Conservation (phyloP, 495 filamentous ascomycete species). For the Annulohypoxylon bovei region DNA sequence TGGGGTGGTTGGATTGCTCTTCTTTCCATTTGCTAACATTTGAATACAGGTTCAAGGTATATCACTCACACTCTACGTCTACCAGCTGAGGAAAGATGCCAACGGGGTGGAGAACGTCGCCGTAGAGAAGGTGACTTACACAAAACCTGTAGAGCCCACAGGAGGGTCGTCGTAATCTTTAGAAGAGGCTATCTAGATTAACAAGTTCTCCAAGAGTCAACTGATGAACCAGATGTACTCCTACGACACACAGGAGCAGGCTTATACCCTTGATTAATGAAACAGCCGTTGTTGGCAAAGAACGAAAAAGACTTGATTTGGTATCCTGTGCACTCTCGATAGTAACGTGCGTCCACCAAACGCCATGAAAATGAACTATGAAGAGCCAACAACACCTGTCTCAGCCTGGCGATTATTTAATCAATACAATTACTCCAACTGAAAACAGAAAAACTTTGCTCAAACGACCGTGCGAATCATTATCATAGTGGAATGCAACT, state of each 20-base stretch:
- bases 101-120: conserved; percentile 91
- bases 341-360: conserved; percentile 11
- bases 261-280: conserved; percentile 11
- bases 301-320: conserved; percentile 29
- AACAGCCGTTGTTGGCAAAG: background rate
- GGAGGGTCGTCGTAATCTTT: conserved; percentile 50
- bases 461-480: conserved; percentile 33
- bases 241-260: conserved; percentile 17
- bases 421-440: conserved; percentile 12
- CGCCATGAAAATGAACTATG: conserved; percentile 23
- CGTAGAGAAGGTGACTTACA: conserved; percentile 97
- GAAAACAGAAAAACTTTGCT: conserved; percentile 16
- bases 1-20: background rate
- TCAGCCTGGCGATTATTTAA: conserved; percentile 22
- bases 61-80: conserved; percentile 96
- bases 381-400: background rate
- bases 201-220: conserved; percentile 35
- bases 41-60: conserved; percentile 88
- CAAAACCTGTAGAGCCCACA: conserved; percentile 75
- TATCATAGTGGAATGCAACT: conserved; percentile 20
- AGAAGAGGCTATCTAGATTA: conserved; percentile 29
- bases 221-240: conserved; percentile 25
- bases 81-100: conserved; percentile 89
- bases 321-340: conserved; percentile 26
- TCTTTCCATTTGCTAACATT: conserved; percentile 26